Conservation (phyloP, 805 yeast species). For the Yamadazyma laniorum region DNA sequence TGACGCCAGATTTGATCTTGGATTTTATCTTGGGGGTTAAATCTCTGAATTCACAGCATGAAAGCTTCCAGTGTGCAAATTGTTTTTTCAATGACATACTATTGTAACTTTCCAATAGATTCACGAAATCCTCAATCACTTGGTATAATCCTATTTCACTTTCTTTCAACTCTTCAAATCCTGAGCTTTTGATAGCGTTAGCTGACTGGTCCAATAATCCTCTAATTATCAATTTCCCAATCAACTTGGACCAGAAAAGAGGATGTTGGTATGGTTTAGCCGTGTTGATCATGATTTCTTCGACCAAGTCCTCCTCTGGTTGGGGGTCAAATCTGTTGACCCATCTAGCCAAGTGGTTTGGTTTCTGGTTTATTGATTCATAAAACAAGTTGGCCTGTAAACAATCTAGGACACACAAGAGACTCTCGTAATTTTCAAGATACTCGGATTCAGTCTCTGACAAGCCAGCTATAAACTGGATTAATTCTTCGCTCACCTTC, state of each 20-base stretch:
- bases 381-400: slow-evolving; percentile 51
- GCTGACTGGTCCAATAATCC: slow-evolving; percentile 61
- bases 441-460: slow-evolving; percentile 26
- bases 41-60: slow-evolving; percentile 51
- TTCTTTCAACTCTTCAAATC: slow-evolving; percentile 38
- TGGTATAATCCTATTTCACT: slow-evolving; percentile 30
- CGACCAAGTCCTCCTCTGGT: slow-evolving; percentile 53
- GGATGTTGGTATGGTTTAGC: slow-evolving; percentile 49
- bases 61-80: slow-evolving; percentile 50
- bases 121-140: slow-evolving; percentile 41
- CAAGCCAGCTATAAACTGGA: slow-evolving; percentile 21
- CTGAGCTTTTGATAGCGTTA: slow-evolving; percentile 43
- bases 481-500: slow-evolving; percentile 27
- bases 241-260: slow-evolving; percentile 59
- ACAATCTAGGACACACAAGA: slow-evolving; percentile 55
- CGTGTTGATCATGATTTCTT: slow-evolving; percentile 42
- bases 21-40: slow-evolving; percentile 25
- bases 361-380: slow-evolving; percentile 35
- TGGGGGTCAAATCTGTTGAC: slow-evolving; percentile 66
- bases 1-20: slow-evolving; percentile 21
- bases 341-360: slow-evolving; percentile 56
- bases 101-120: slow-evolving; percentile 40
- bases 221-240: slow-evolving; percentile 56
- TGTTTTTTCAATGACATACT: slow-evolving; percentile 38
- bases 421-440: slow-evolving; percentile 34